Conservation (phyloP, 2,329 filamentous ascomycete genomes). For the Peltaster fructicola region DNA sequence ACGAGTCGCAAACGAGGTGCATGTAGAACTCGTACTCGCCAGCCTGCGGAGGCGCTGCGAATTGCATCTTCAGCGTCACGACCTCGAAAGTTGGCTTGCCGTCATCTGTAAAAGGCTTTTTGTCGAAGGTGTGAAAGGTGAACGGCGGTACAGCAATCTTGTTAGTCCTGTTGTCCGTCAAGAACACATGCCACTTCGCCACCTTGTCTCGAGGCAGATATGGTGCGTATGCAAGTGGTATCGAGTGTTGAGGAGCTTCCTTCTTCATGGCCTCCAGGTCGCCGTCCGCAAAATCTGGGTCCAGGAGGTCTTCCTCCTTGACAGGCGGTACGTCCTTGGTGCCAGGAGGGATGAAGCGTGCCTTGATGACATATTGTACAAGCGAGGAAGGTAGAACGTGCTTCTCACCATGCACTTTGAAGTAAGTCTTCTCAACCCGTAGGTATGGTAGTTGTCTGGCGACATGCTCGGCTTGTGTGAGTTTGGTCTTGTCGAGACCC, state of each 20-base stretch:
- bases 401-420: conserved; percentile 93
- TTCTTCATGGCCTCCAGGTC: conserved; percentile 62
- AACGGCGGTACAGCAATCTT: conserved; percentile 95
- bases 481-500: conserved; percentile 59
- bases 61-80: conserved; percentile 93
- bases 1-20: conserved; percentile 86
- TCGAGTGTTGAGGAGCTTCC: conserved; percentile 53
- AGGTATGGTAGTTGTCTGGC: conserved; percentile 73
- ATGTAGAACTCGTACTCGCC: conserved; percentile 91
- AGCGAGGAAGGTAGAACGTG: conserved; percentile 83
- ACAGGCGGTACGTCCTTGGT: conserved; percentile 54
- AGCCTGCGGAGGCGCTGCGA: conserved; percentile 79
- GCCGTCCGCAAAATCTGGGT: conserved; percentile 81
- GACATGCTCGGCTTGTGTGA: conserved; percentile 55
- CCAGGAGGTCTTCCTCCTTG: conserved; percentile 65
- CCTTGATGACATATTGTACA: conserved; percentile 89
- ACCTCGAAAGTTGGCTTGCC: conserved; percentile 80
- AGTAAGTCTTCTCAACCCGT: conserved; percentile 80
- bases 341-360: conserved; percentile 79
- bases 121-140: conserved; percentile 84
- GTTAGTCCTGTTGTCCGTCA: conserved; percentile 82
- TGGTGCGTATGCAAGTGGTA: conserved; percentile 76
- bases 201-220: conserved; percentile 80
- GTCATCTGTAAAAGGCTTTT: conserved; percentile 62
- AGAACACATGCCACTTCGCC: conserved; percentile 85